Base-by-base conservation (phyloP, 2,329 filamentous ascomycete species). In the Alternaria sp. region DNA sequence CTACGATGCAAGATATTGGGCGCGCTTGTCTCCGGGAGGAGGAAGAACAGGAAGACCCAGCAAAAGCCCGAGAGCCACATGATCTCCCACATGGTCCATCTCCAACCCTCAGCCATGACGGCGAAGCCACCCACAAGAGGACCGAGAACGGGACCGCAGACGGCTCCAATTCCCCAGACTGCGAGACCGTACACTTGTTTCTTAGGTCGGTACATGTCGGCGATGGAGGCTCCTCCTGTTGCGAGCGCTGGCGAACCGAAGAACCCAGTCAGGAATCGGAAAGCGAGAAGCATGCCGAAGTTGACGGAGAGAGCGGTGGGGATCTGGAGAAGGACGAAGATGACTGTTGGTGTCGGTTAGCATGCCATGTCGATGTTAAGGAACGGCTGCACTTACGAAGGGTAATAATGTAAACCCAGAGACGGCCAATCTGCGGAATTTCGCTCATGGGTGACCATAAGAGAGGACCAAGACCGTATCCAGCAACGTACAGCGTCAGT, bases 241-340 rank as follows among this genome's bases (percentile, higher is more conserved):
- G 83, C 83, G 1, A 85, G 77, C 0, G 75, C 77, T 0, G 83
- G 83, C 0, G 80, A 81, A 6, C 83, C 83, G 62, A 85, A 77
- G 60, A 86, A 83, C 1, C 84, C 84, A 0, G 82, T 83, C 0
- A 86, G 57, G 63, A 86, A 86, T 2, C 85, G 81, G 59, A 86
- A 83, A 1, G 78, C 82, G 0, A 88, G 76, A 0, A 87, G 75
- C 79, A 85, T 84, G 17, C 81, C 82, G 50, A 87, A 82, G 62
- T 86, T 86, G 15, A 74, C 75, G 0, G 83, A 79, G n/a, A 83
- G 79, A 6, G 80, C 79, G 1, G 82, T 81, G 1, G 78, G 81
- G 4, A 86, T 77, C 55, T 85, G 79, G 59, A 87, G 77, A 52
- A 85, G 73, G 25, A 85, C 73, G 66, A 86, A 86, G 15, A 83